A percentile compares a stretch with the other conserved stretches of the same genome.
Evolutionary conservation across 2,329 filamentous ascomycete genomes (phyloP).

Genomic region (Mycogone perniciosa): DNA sequence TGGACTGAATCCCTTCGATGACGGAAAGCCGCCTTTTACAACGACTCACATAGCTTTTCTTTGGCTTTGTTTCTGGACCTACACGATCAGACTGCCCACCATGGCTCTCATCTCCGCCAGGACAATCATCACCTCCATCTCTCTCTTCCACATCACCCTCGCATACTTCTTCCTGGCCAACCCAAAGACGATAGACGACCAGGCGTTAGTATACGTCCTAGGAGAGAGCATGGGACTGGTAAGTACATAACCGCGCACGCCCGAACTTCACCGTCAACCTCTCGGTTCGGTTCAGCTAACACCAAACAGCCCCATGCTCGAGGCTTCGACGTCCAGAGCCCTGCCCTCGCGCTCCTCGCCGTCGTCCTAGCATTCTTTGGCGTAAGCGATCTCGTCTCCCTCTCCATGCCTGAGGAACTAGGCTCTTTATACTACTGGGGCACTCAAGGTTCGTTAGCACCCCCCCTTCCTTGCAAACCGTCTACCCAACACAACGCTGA

Average conservation of each 20-base stretch:
- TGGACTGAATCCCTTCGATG: background rate
- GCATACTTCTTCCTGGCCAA: slow-evolving; percentile 77
- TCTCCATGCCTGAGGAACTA: slow-evolving; percentile 63
- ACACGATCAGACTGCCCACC: slow-evolving; percentile 17
- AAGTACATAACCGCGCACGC: slow-evolving; percentile 21
- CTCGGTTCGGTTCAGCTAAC: background rate
- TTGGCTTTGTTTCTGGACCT: slow-evolving; percentile 3
- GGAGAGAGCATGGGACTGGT: slow-evolving; percentile 82
- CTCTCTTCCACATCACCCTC: slow-evolving; percentile 77
- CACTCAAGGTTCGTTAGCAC: slow-evolving; percentile 54
- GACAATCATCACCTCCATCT: slow-evolving; percentile 74
- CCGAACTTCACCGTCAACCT: too few species aligned
- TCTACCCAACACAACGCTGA: slow-evolving; percentile 6
- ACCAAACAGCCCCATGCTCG: slow-evolving; percentile 54
- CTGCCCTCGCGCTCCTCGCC: slow-evolving; percentile 68
- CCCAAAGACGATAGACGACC: slow-evolving; percentile 66
- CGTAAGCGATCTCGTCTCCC: slow-evolving; percentile 57
- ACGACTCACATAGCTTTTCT: background rate
- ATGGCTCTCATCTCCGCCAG: slow-evolving; percentile 81
- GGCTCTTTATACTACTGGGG: slow-evolving; percentile 58
- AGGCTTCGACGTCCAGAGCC: slow-evolving; percentile 60
- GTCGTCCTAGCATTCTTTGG: slow-evolving; percentile 58
- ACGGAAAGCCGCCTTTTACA: too few species aligned
- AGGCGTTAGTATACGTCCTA: slow-evolving; percentile 72
- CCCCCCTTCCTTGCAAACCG: slow-evolving; percentile 24